Evolutionary conservation across 2,329 filamentous ascomycete genomes (phyloP).

Genomic region (Teratosphaeria zuluensis): DNA sequence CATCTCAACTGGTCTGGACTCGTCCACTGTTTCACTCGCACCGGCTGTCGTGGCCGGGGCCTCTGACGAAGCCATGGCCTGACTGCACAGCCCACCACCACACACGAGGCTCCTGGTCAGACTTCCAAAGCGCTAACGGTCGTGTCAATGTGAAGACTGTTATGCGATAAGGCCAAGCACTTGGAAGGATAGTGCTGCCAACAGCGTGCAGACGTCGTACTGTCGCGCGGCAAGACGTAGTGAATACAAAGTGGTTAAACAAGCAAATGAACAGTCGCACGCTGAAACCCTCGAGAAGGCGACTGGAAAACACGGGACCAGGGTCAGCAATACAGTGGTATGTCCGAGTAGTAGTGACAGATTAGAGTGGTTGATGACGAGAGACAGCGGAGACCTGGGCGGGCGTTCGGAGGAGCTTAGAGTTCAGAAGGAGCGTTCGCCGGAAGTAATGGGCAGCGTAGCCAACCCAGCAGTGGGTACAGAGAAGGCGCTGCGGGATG

Average conservation of each 20-base stretch:
- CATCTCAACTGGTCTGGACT: constrained; percentile 4
- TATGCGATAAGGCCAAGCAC: background rate
- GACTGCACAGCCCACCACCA: background rate
- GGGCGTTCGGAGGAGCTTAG: background rate
- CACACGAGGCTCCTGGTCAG: background rate
- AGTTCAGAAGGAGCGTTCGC: background rate
- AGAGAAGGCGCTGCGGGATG: no score
- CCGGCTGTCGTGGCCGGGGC: background rate
- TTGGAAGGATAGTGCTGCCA: background rate
- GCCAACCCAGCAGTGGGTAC: no score
- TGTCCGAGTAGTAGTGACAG: background rate
- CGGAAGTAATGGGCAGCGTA: no score
- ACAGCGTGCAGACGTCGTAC: background rate
- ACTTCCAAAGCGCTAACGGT: no score
- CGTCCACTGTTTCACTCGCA: background rate
- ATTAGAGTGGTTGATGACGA: background rate
- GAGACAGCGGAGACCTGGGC: background rate
- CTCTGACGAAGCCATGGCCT: background rate
- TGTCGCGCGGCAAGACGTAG: no score
- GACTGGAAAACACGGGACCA: background rate
- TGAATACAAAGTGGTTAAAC: background rate
- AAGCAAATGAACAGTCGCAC: background rate
- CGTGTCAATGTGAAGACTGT: background rate
- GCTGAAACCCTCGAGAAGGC: background rate
- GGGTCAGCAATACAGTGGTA: background rate